phyloP scores from a whole-genome alignment of 108 stramenopile species.

The Cyclotella kingstonii region DNA sequence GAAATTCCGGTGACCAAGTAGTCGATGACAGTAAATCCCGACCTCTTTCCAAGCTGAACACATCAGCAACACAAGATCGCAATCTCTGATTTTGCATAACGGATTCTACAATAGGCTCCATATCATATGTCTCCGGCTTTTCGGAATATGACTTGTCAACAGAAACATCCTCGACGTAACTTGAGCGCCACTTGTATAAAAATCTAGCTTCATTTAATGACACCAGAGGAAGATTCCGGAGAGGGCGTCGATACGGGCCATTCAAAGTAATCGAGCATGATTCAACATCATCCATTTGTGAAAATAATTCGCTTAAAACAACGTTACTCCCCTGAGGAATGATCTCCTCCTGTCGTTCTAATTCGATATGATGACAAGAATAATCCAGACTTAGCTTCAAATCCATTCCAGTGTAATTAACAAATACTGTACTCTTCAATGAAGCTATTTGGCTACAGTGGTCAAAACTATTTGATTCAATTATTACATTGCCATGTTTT shows the following conservation, averaged over 20 bases:
- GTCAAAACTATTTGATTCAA: conserved; percentile 1
- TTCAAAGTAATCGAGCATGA: conserved; percentile 4
- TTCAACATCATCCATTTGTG: not conserved
- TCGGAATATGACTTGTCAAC: not conserved
- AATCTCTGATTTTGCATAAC: conserved; percentile 79
- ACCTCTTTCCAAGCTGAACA: conserved; percentile 65
- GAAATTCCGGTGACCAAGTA: conserved; percentile 64
- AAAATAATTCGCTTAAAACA: conserved; percentile 3
- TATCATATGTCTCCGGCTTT: conserved; percentile 18
- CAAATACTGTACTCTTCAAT: not conserved
- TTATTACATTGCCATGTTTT: not conserved
- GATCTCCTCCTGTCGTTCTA: not conserved
- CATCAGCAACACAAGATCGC: conserved; percentile 44
- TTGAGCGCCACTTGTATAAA: conserved; percentile 5
- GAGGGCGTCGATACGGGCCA: not conserved
- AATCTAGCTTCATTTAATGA: conserved; percentile 5
- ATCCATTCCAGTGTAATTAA: conserved; percentile 22
- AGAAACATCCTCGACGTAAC: too few relatives aligned
- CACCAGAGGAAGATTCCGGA: conserved; percentile 13
- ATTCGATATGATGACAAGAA: not conserved
- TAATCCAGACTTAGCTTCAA: not conserved
- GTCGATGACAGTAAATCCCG: conserved; percentile 60
- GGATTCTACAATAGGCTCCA: conserved; percentile 76
- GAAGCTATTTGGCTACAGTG: not conserved
- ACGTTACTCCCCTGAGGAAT: conserved; percentile 1